Base-by-base conservation (phyloP, 2,329 filamentous ascomycete species). In the Fragosphaeria purpurea region DNA sequence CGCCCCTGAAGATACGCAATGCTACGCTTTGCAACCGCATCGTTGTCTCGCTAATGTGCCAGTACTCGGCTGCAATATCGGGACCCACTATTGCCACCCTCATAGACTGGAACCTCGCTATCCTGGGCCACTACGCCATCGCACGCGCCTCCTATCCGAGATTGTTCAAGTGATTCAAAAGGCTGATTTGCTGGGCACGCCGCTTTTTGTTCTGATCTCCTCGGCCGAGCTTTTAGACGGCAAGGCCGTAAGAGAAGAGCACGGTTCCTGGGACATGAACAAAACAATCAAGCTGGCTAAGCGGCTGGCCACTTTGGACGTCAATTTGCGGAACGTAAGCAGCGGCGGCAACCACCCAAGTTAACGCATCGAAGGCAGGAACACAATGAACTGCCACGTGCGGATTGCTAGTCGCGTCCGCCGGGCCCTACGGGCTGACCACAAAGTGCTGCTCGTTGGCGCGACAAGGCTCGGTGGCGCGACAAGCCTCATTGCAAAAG, bases 271-370 rank as follows among this genome's bases (percentile, higher is more conserved):
- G 86, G 84, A 75, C 0, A 57, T 79, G 3, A 74, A 80, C 12
- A 75, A 91, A 49, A 82, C 80, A 0, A 71, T 80, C 34, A 70
- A 71, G 46, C 74, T 93, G 1, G 83, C 86, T 0, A 63, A 72
- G 44, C 66, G 82, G 0, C 69, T 93, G 0, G 82, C 81, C 0
- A 75, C 79, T 2, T 71, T 67, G 9, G 86, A 86, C 3, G 79
- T 91, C 3, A 86, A 93, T 62, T 68, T 93, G 2, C 68, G 93
- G 1, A 88, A 93, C 59, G 76, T 90, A 7, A 84, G 79, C 1
- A 77, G 75, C 3, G 86, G 80, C 1, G 87, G 85, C 4, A 77
- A 77, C 45, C 79, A 88, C 59, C 65, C 72, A 0, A 61, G 64
- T 45, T 78, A 82, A 57, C 77, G 81, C 50, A 73, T 85, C 49